A percentile compares a stretch with the other conserved stretches of the same genome.
These are phyloP conservation scores for Fusarium pseudonygamai DNA, from an alignment of 2,329 filamentous ascomycete genomes.

Conservation along the genomic window DNA sequence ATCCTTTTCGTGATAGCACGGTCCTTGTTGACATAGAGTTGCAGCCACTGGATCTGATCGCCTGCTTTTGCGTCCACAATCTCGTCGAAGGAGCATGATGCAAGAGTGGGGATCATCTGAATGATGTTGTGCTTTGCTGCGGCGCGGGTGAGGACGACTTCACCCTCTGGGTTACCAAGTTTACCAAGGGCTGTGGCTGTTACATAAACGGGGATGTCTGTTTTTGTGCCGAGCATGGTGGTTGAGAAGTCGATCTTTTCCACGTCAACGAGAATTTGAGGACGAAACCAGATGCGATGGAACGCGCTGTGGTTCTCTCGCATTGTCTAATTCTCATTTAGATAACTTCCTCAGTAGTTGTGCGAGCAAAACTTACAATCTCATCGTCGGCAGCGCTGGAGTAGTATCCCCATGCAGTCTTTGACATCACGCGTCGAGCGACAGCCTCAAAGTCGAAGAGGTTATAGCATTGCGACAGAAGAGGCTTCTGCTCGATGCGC, in stretches of 20 bases:
- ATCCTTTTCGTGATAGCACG: constrained; percentile 89
- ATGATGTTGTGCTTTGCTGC: constrained; percentile 88
- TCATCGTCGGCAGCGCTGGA: constrained; percentile 78
- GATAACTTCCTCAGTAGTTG: background rate
- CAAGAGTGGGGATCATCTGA: constrained; percentile 98
- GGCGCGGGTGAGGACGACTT: constrained; percentile 88
- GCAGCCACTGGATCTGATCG: constrained; percentile 93
- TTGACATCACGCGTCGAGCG: constrained; percentile 91
- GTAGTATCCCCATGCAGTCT: constrained; percentile 97
- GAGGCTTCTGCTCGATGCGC: constrained; percentile 78
- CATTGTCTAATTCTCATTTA: constrained; percentile 71
- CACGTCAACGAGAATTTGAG: constrained; percentile 87
- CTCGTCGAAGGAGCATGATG: constrained; percentile 97
- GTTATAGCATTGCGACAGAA: constrained; percentile 90
- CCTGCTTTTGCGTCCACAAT: constrained; percentile 84
- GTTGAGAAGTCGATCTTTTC: constrained; percentile 87
- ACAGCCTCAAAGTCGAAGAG: constrained; percentile 96
- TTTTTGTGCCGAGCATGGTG: constrained; percentile 91
- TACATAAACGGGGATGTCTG: constrained; percentile 91
- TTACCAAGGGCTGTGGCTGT: constrained; percentile 96
- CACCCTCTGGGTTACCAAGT: constrained; percentile 91
- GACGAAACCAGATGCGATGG: constrained; percentile 97
- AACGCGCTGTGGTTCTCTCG: constrained; percentile 95
- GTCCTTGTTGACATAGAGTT: constrained; percentile 98
- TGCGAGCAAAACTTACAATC: constrained; percentile 47